Conservation (phyloP, 345 rosid genomes). For the Acer campestre region DNA sequence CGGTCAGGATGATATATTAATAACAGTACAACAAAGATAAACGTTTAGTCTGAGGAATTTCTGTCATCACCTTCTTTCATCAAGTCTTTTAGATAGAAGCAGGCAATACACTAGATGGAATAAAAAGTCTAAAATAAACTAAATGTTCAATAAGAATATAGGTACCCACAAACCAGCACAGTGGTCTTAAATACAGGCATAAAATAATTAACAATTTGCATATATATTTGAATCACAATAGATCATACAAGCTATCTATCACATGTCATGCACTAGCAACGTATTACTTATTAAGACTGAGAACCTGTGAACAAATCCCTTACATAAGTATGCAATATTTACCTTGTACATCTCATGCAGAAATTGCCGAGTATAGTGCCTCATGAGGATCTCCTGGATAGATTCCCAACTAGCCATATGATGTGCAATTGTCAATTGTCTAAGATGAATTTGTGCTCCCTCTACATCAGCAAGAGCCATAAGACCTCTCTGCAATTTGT, state of each 20-base stretch:
- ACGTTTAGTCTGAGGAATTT: background rate
- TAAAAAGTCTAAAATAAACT: background rate
- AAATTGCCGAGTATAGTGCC: conserved; percentile 85
- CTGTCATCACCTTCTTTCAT: background rate
- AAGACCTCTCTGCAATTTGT: conserved; percentile 71
- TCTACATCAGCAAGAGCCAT: conserved; percentile 97
- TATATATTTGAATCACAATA: background rate
- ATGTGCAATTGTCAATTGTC: conserved; percentile 72
- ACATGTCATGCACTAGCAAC: background rate
- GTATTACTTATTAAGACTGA: background rate
- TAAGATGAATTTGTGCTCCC: conserved; percentile 90
- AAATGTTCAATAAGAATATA: background rate
- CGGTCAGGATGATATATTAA: background rate
- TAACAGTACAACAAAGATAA: background rate
- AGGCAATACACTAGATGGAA: background rate
- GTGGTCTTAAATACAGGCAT: background rate
- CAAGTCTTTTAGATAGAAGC: background rate
- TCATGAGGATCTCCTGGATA: conserved; percentile 77
- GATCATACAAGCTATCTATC: background rate
- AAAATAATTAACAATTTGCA: background rate
- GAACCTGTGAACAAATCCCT: background rate
- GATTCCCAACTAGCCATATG: conserved; percentile 96
- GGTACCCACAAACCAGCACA: background rate
- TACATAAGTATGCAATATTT: conserved; percentile 6
- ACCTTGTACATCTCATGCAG: conserved; percentile 99